Evolutionary conservation across 148 eudicot genomes (phyloP), one percentile per base, ranked within the genome.

Genomic region (Fallopia convolvulus): DNA sequence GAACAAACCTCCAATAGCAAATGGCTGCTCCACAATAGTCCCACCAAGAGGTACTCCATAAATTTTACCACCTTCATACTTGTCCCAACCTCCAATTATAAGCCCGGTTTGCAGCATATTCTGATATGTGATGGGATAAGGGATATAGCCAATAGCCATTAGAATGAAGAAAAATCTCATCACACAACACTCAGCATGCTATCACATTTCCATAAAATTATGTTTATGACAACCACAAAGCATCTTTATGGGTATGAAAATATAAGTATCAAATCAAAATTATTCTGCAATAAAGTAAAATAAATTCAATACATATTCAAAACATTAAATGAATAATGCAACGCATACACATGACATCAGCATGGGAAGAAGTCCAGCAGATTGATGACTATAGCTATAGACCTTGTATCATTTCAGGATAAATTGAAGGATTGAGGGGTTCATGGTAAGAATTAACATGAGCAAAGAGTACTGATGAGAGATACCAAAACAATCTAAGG

Each of bases 51-150:
- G 99, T 77, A 92, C 83, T 60, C 92, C 97, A 79, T 88, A 92
- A 66, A 94, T 89, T 85, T 92, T 94, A 6, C 99, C 99, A 20
- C 99, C 99, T 82, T 94, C 92, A 73, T 94, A 86, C 72, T 92
- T 89, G 81, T 93, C 95, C 99, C 99, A 94, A 70, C 99, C 99
- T 74, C 99, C 99, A 77, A 94, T 88, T 77, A 94, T 94, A 70
- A 94, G 83, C 49, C 99, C 99, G 17, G 99, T 88, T 82, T 90
- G 97, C 12, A 92, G 87, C 92, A 87, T 87, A 77, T 88, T 89
- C 99, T 94, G 89, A 78, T 48, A 26, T 74, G 21, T 21, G 5
- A 77, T 23, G 56, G n/a, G 52, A 50, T 47, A n/a, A 23, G 14
- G 68, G 12, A 26, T 26, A 61, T 20, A 56, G 30, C 6, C 42